A percentile compares a stretch with the other conserved stretches of the same genome.
Conservation (phyloP, 805 yeast genomes). For the Saccharomycopsis sp. region DNA sequence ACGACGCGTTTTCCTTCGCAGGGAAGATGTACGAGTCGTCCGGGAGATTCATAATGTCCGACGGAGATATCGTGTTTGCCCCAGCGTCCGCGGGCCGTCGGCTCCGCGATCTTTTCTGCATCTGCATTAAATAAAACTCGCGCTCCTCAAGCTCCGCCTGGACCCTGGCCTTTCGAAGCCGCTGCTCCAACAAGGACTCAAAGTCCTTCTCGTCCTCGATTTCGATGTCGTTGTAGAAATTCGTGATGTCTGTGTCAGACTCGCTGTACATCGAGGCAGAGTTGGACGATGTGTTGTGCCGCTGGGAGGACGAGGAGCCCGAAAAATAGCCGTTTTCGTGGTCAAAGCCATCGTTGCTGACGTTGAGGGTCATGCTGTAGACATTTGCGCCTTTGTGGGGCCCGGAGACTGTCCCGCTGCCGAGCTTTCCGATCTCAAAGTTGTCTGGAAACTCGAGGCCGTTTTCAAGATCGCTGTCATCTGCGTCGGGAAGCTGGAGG, state of each 20-base stretch:
- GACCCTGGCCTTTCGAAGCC: conserved; percentile 12
- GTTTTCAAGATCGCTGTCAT: conserved; percentile 18
- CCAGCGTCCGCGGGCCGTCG: background rate
- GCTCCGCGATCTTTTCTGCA: conserved; percentile 3
- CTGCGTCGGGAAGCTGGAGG: background rate
- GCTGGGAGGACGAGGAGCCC: conserved; percentile 5
- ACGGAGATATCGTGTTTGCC: background rate
- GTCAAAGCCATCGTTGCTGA: background rate
- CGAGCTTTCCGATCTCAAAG: conserved; percentile 4
- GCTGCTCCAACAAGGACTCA: conserved; percentile 14
- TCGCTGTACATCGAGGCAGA: conserved; percentile 19
- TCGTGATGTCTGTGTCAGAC: conserved; percentile 17
- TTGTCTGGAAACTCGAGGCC: conserved; percentile 20
- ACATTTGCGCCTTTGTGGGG: background rate
- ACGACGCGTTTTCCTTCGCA: background rate
- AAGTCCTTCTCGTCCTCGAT: conserved; percentile 16
- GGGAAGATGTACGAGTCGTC: conserved; percentile 16
- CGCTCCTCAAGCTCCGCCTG: conserved; percentile 20
- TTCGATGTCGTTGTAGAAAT: conserved; percentile 19
- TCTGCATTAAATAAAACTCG: conserved; percentile 14
- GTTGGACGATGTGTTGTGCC: background rate
- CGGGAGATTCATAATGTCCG: conserved; percentile 15
- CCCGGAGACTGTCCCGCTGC: background rate
- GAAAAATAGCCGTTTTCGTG: conserved; percentile 8
- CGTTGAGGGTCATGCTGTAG: conserved; percentile 11